Base-by-base conservation (phyloP, 352 stramenopile genomes). In the Pythium myriotylum region DNA sequence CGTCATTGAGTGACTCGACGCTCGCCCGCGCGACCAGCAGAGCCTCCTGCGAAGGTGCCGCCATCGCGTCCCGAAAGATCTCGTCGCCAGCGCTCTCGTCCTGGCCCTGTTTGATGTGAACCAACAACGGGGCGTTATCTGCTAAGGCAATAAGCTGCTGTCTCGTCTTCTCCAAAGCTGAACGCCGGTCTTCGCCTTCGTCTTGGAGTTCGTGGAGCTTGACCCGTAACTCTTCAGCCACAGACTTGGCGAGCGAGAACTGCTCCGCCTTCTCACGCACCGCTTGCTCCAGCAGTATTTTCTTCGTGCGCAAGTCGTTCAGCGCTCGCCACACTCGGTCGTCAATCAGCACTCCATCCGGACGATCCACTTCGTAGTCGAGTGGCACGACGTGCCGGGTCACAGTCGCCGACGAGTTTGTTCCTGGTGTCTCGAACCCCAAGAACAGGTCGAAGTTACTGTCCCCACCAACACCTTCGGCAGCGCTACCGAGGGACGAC, bases 51-150 rank as follows among this genome's bases (percentile, higher is more conserved):
- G 32, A 24, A 23, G 81, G 61, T 20, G 60, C 68, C 20, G 72
- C 62, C 26, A 49, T 56, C 13, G 52, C 48, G 41, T 37, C 41
- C 5, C 47, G 54, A 20, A 67, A 75, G 13, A 84, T 59, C 22
- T 91, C 80, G 26, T 93, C 73, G 7, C 80, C 73, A 20, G 67
- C 62, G 26, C 69, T 86, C 64, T 97, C 91, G 69, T 97, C 88
- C 72, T 97, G 89, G 2, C 91, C 92, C 64, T 98, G 93, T 54
- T 96, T 96, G 46, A 98, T 79, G 41, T 87, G 76, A 16, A 97
- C 81, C 1, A 98, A 65, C 43, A 98, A 39, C 37, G 90, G 86
- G 9, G 89, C 57, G 55, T 95, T 91, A 23, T 85, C 81, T 10
- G 72, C 72, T 0, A 78, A 42, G 7, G 67, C 55, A 5, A 50